phyloP scores from a whole-genome alignment of 352 stramenopile genomes.

The Phytophthora hibernalis region DNA sequence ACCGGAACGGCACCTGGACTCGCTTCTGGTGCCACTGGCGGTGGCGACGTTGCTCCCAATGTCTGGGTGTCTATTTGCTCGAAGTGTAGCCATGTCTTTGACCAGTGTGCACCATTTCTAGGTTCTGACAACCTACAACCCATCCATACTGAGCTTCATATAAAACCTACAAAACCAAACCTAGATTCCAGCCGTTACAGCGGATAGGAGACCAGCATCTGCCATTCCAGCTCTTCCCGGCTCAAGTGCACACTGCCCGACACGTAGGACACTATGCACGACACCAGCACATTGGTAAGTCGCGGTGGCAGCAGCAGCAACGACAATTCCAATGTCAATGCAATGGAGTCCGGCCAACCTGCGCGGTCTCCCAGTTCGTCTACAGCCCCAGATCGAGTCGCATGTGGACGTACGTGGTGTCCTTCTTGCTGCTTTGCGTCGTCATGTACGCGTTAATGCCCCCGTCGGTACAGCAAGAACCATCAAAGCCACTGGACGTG shows the following conservation, averaged over 20 bases:
- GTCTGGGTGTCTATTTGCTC: neutral
- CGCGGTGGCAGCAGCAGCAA: slow-evolving; percentile 10
- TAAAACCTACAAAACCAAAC: slow-evolving; percentile 8
- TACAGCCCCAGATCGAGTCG: slow-evolving; percentile 16
- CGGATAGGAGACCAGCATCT: slow-evolving; percentile 11
- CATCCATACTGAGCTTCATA: neutral
- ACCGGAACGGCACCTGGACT: slow-evolving; percentile 34
- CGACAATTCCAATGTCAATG: slow-evolving; percentile 4
- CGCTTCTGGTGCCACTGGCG: slow-evolving; percentile 23
- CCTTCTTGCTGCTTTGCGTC: slow-evolving; percentile 13
- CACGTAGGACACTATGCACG: slow-evolving; percentile 26
- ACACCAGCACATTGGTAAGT: slow-evolving; percentile 29
- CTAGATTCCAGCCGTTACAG: neutral
- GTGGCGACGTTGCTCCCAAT: slow-evolving; percentile 24
- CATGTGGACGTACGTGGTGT: slow-evolving; percentile 24
- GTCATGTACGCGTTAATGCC: slow-evolving; percentile 30
- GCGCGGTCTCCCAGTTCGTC: neutral
- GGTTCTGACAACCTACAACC: slow-evolving; percentile 1
- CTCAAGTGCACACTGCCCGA: slow-evolving; percentile 11
- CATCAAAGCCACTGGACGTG: neutral
- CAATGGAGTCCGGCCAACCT: slow-evolving; percentile 20
- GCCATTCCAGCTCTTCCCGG: slow-evolving; percentile 24
- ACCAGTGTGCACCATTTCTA: neutral
- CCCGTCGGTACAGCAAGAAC: slow-evolving; percentile 2
- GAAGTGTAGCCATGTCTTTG: neutral